Evolutionary conservation across 2,329 filamentous ascomycete genomes (phyloP), one percentile per base, ranked within the genome.

Genomic region (Talaromyces albobiverticillius): DNA sequence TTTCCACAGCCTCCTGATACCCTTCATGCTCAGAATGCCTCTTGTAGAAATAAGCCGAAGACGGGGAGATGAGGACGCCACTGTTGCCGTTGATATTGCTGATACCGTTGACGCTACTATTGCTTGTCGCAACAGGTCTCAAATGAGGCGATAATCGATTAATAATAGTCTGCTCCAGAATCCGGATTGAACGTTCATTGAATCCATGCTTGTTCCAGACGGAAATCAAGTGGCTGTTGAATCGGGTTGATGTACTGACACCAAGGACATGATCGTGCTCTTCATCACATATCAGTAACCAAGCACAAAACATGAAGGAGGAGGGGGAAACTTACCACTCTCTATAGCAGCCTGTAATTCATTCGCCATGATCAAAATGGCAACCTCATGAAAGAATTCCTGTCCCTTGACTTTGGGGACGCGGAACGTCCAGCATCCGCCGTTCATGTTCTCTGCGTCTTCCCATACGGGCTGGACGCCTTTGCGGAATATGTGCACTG

Each of bases 191-290:
- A 62, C 82, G 84, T 66, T 89, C 80, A 72, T 94, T 91, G 57
- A 84, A 86, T 20, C 86, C 86, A 66, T 95, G 88, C 59, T 94
- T 89, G 75, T 96, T 94, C 93, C 93, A 97, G 66, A 97, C 83
- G 62, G 89, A 88, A 68, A 96, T 87, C 59, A 96, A 83, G 69
- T 93, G 86, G 26, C 86, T 88, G 75, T 92, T 95, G 80, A 94
- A 95, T 64, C 92, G 87, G 55, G 93, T 89, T 1, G 88, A 91
- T 60, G 94, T 85, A 40, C 89, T 90, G 45, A 96, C 86, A 48
- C 93, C 93, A 69, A 92, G 94, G 62, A 97, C 81, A 62, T 84
- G 88, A 68, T 95, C 90, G 69, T 90, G 88, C 57, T 84, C 89
- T 90, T 20, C 65, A 55, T 16, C 31, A 3, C 29, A 14, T 16